A percentile compares a stretch with the other conserved stretches of the same genome.
Evolutionary conservation across 352 stramenopile genomes (phyloP).

Genomic region (Phytopythium sindhum): DNA sequence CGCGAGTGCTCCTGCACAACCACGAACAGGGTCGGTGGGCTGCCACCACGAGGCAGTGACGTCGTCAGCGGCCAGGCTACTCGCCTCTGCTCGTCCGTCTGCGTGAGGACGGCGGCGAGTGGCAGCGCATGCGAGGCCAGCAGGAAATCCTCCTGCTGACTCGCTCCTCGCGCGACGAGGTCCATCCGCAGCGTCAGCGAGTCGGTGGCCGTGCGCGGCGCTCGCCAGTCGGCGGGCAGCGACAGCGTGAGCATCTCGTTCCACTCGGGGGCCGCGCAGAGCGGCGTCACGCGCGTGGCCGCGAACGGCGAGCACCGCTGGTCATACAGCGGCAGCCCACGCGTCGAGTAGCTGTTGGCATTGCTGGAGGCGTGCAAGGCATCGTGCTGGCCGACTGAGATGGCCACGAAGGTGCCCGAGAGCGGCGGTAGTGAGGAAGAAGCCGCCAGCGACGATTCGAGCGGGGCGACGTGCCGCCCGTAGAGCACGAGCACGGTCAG

Average conservation of each 20-base stretch:
- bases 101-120: slow-evolving; percentile 14
- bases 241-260: slow-evolving; percentile 67
- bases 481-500: slow-evolving; percentile 55
- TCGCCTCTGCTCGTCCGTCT: slow-evolving; percentile 19
- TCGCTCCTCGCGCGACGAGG: slow-evolving; percentile 52
- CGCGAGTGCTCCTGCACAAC: slow-evolving; percentile 15
- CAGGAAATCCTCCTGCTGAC: slow-evolving; percentile 63
- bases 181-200: slow-evolving; percentile 38
- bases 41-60: not conserved
- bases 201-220: slow-evolving; percentile 4
- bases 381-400: slow-evolving; percentile 21
- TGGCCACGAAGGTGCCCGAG: slow-evolving; percentile 30
- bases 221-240: slow-evolving; percentile 41
- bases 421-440: slow-evolving; percentile 5
- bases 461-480: slow-evolving; percentile 31
- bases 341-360: slow-evolving; percentile 11
- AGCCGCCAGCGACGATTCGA: not conserved
- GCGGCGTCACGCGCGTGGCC: slow-evolving; percentile 54
- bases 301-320: slow-evolving; percentile 58
- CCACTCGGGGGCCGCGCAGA: slow-evolving; percentile 33
- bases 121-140: slow-evolving; percentile 29
- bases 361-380: slow-evolving; percentile 8
- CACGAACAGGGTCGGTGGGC: slow-evolving; percentile 10
- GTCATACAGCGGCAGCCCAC: slow-evolving; percentile 30
- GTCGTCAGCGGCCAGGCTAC: slow-evolving; percentile 23